Evolutionary conservation across 1,284 basidiomycete genomes (phyloP).

Genomic region (Agaricales sp.): DNA sequence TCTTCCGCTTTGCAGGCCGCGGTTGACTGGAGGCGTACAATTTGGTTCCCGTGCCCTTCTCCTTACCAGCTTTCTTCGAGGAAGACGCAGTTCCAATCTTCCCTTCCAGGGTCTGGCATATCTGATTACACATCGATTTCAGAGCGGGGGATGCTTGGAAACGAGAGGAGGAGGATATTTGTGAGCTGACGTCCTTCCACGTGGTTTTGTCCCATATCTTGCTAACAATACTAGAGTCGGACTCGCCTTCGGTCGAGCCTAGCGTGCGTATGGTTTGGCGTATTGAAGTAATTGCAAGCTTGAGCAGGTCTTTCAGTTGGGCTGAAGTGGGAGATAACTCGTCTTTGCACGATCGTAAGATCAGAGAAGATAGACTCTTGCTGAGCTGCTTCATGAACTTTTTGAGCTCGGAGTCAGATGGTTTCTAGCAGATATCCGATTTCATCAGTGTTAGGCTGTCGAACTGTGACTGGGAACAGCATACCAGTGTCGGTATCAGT

Average conservation of each 20-base stretch:
- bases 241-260: constrained; percentile 15
- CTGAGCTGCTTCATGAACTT: constrained; percentile 45
- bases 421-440: constrained; percentile 8
- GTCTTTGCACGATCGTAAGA: constrained; percentile 42
- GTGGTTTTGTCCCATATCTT: constrained; percentile 24
- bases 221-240: constrained; percentile 29
- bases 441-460: too few relatives aligned
- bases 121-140: constrained; percentile 31
- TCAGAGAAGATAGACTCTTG: constrained; percentile 36
- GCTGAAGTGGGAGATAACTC: constrained; percentile 43
- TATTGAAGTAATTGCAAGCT: constrained; percentile 56
- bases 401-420: constrained; percentile 27
- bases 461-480: too few relatives aligned
- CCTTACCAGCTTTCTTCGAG: not conserved
- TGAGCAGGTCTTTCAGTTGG: constrained; percentile 75
- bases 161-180: constrained; percentile 23
- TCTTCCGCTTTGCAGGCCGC: constrained; percentile 34
- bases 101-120: constrained; percentile 13
- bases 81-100: constrained; percentile 7
- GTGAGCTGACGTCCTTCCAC: constrained; percentile 25
- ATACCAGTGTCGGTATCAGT: not conserved
- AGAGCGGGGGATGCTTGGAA: constrained; percentile 30
- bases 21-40: not conserved
- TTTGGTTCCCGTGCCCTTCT: not conserved
- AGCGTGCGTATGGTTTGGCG: constrained; percentile 49